Evolutionary conservation across 2,329 filamentous ascomycete species (phyloP).

Genomic region (Cordyceps farinosa): DNA sequence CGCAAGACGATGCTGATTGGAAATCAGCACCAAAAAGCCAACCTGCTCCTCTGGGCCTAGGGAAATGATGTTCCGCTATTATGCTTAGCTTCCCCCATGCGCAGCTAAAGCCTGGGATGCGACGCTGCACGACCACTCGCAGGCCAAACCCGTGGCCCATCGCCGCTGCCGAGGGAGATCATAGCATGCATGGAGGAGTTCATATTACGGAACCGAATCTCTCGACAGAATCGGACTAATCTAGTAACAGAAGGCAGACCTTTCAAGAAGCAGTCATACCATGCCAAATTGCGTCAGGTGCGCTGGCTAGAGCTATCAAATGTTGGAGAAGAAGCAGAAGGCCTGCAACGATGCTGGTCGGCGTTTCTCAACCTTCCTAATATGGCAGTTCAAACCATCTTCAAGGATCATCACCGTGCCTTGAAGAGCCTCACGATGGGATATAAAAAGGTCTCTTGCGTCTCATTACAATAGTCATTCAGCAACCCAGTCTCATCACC

Average conservation of each 20-base stretch:
- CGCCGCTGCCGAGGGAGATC: background rate
- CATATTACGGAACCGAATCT: background rate
- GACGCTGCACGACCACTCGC: background rate
- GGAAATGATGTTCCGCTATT: background rate
- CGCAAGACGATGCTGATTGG: background rate
- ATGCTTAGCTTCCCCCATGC: background rate
- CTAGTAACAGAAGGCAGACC: constrained; percentile 3
- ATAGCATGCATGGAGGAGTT: background rate
- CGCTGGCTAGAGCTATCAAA: background rate
- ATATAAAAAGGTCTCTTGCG: background rate
- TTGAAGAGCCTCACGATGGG: background rate
- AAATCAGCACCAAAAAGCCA: background rate
- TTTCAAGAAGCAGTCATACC: background rate
- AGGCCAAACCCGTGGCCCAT: background rate
- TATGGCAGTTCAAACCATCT: background rate
- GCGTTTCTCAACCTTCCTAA: background rate
- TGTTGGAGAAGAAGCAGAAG: background rate
- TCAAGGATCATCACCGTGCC: background rate
- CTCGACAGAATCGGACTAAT: background rate
- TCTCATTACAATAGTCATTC: background rate
- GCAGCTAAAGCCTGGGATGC: background rate
- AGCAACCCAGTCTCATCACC: background rate
- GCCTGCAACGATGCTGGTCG: background rate
- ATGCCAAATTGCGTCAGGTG: background rate
- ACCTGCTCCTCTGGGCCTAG: constrained; percentile 14